Percentiles rank a stretch among this genome's conserved stretches.
phyloP scores from a whole-genome alignment of 1,139 yeast species.

The Arxiozyma telluris region DNA sequence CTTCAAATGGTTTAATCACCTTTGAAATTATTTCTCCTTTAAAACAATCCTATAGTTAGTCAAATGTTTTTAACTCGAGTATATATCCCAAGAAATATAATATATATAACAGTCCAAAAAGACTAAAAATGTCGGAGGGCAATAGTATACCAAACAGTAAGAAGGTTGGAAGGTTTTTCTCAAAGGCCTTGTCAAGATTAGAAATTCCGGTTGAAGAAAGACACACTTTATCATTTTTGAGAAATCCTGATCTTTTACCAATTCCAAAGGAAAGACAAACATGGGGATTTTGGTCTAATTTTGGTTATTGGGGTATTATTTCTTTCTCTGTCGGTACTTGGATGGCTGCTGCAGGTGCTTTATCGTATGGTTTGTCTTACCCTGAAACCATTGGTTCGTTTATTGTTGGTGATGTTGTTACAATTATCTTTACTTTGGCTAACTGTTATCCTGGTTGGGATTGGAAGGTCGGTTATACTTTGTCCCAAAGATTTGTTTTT shows the following conservation, averaged over 20 bases:
- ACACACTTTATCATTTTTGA: conserved; percentile 28
- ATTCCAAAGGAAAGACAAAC: conserved; percentile 30
- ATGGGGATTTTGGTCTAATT: conserved; percentile 37
- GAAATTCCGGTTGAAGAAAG: conserved; percentile 31
- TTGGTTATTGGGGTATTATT: conserved; percentile 37
- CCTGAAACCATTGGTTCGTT: conserved; percentile 36
- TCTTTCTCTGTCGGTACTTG: conserved; percentile 36
- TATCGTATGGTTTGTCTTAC: conserved; percentile 35
- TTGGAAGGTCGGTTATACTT: conserved; percentile 41
- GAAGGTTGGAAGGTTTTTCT: conserved; percentile 4
- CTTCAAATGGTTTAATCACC: too few relatives aligned
- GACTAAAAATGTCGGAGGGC: too few relatives aligned
- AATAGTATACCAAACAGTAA: too few relatives aligned
- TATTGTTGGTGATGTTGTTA: conserved; percentile 37
- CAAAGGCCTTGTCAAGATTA: conserved; percentile 9
- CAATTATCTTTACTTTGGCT: conserved; percentile 33
- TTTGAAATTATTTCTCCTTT: too few relatives aligned
- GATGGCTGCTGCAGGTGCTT: conserved; percentile 36
- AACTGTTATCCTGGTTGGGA: conserved; percentile 38
- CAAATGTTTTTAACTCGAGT: too few relatives aligned
- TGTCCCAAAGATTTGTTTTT: conserved; percentile 39
- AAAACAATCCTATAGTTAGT: too few relatives aligned
- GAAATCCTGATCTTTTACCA: conserved; percentile 35
- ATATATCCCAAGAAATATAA: too few relatives aligned
- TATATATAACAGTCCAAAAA: too few relatives aligned